phyloP scores from a whole-genome alignment of 305 asterid genomes.

The Lippia alba region DNA sequence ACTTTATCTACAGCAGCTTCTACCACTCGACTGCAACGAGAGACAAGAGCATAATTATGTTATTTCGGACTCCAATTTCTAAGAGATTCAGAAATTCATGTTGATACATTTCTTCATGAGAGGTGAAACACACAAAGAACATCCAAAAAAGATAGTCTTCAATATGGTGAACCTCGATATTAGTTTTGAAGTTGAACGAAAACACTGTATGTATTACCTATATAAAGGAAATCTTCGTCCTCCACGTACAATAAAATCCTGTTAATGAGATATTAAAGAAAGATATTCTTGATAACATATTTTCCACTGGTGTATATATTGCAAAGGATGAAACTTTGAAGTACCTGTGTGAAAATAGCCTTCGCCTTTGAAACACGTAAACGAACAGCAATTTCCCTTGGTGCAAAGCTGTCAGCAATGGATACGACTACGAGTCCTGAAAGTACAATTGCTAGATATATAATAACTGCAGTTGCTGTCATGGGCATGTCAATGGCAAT shows the following conservation, averaged over 20 bases:
- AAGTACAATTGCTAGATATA: slow-evolving; percentile 83
- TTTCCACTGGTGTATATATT: slow-evolving; percentile 12
- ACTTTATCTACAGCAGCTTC: slow-evolving; percentile 73
- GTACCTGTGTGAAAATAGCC: slow-evolving; percentile 91
- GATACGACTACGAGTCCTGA: slow-evolving; percentile 90
- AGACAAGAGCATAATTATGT: slow-evolving; percentile 19
- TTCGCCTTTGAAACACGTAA: slow-evolving; percentile 78
- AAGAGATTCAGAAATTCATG: no score
- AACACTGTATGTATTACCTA: slow-evolving; percentile 57
- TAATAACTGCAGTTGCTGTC: slow-evolving; percentile 77
- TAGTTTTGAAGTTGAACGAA: neutral
- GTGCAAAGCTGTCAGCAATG: slow-evolving; percentile 97
- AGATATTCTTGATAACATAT: neutral
- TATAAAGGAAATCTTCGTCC: slow-evolving; percentile 82
- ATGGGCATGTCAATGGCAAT: slow-evolving; percentile 97
- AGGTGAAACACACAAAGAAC: neutral
- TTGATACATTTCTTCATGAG: no score
- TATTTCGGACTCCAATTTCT: neutral
- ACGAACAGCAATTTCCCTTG: slow-evolving; percentile 88
- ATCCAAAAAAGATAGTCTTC: slow-evolving; percentile 4
- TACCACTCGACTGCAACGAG: slow-evolving; percentile 74
- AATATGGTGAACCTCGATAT: neutral
- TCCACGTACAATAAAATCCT: slow-evolving; percentile 90
- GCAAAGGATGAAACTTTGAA: slow-evolving; percentile 5
- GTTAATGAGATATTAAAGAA: slow-evolving; percentile 9